Percentiles rank a stretch among this genome's conserved stretches.
These are phyloP conservation scores for Bacidia gigantensis DNA, from an alignment of 495 filamentous ascomycete genomes.

Conservation along the genomic window DNA sequence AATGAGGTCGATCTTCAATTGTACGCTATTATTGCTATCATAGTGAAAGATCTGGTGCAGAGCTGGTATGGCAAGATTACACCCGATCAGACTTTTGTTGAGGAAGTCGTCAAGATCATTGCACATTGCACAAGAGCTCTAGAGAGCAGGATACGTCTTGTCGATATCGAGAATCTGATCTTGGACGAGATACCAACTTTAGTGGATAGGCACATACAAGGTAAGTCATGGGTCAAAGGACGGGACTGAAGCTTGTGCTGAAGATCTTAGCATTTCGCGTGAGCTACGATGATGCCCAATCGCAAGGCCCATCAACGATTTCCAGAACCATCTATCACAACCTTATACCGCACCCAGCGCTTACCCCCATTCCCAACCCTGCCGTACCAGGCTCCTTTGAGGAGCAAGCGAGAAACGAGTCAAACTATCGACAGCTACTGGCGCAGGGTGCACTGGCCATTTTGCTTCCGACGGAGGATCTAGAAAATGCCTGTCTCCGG, in stretches of 20 bases:
- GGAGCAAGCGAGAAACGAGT: conserved; percentile 62
- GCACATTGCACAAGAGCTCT: conserved; percentile 79
- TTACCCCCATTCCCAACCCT: conserved; percentile 58
- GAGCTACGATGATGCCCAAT: conserved; percentile 36
- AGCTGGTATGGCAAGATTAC: conserved; percentile 91
- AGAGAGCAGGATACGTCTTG: conserved; percentile 67
- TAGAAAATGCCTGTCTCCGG: conserved; percentile 73
- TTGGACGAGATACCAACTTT: conserved; percentile 83
- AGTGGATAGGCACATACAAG: conserved; percentile 63
- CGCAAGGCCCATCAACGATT: conserved; percentile 42
- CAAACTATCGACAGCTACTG: conserved; percentile 65
- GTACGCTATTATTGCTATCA: conserved; percentile 78
- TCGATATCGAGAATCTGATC: conserved; percentile 68
- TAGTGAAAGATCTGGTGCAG: conserved; percentile 76
- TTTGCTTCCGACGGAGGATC: conserved; percentile 79
- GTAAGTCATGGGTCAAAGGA: conserved; percentile 33
- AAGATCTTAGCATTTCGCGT: conserved; percentile 37
- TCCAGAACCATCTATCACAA: conserved; percentile 66
- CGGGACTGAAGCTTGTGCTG: conserved; percentile 3
- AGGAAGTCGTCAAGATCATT: conserved; percentile 76
- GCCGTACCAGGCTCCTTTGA: conserved; percentile 34
- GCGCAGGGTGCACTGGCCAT: conserved; percentile 65
- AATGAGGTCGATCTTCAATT: conserved; percentile 86
- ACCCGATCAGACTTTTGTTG: conserved; percentile 69
- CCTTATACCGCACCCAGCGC: conserved; percentile 61